Evolutionary conservation across 495 filamentous ascomycete genomes (phyloP), one percentile per base, ranked within the genome.

Genomic region (Diplogelasinospora grovesii): DNA sequence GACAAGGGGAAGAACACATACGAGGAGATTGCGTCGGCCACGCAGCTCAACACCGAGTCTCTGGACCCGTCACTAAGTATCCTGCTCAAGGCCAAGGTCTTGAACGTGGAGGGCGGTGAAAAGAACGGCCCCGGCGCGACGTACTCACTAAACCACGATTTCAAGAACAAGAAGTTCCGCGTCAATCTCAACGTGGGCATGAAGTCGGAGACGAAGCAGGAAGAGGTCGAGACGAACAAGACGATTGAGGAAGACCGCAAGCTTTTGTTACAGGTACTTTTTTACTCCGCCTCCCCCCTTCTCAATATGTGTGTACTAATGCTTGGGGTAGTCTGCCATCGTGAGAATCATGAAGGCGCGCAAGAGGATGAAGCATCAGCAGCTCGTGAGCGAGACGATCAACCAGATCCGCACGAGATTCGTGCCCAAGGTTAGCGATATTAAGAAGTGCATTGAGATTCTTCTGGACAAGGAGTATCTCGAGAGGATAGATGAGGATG

Each of bases 401-500:
- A 79, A 78, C 47, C 93, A 97, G 64, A 94, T 99, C 66, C 84
- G 83, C 56, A 77, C 75, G n/a, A 86, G 92, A 35, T 99, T 99
- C 70, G 79, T 85, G 24, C 92, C 93, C 18, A 90, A 95, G 62
- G 73, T 97, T 15, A 71, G 75, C 4, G 92, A 99, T 50, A 97
- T 99, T 75, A 99, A 99, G 70, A 97, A 95, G 70, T 95, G 90
- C 62, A 96, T 99, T 55, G 92, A 99, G 63, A 94, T 95, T 50
- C 73, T 99, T 27, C 84, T 99, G 46, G 92, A 99, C 72, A 99
- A 99, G 70, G 92, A 98, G 62, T 99, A 99, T 59, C 77, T 99
- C 34, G 93, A 99, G 70, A 83, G 92, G 22, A 62, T 95, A 43
- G 90, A 95, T 22, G 87, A 87, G 25, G 90, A 97, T 49, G 89